These are phyloP conservation scores for Exophiala sideris DNA, from an alignment of 2,329 filamentous ascomycete genomes.

Conservation along the genomic window DNA sequence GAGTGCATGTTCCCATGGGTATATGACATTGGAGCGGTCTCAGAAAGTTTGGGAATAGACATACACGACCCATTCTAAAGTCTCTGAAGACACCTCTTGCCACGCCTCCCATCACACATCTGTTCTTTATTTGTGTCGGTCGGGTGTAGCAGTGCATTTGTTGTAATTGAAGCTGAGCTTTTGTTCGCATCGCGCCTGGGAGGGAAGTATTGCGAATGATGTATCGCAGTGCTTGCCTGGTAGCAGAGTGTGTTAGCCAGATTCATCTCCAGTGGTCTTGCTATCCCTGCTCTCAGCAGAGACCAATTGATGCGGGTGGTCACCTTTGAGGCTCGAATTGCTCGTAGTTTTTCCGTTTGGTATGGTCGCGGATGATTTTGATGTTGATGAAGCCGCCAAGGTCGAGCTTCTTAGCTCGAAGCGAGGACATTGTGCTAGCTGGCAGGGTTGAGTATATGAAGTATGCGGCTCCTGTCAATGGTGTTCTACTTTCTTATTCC, in stretches of 20 bases:
- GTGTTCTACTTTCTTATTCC: no score
- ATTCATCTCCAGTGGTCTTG: background rate
- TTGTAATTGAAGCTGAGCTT: constrained; percentile 86
- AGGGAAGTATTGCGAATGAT: constrained; percentile 90
- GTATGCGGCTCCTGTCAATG: no score
- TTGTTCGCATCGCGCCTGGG: constrained; percentile 73
- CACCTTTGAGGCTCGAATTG: constrained; percentile 86
- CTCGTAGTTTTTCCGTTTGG: constrained; percentile 90
- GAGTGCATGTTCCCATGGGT: background rate
- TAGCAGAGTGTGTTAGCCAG: constrained; percentile 7
- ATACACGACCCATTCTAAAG: constrained; percentile 86
- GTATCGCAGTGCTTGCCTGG: constrained; percentile 86
- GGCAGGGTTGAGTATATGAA: background rate
- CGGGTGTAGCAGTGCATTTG: constrained; percentile 97
- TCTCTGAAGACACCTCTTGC: constrained; percentile 85
- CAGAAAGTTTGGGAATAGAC: constrained; percentile 35
- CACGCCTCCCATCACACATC: constrained; percentile 89
- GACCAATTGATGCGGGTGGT: constrained; percentile 15
- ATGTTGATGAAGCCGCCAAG: constrained; percentile 83
- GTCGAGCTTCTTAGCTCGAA: constrained; percentile 85
- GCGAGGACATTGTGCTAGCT: constrained; percentile 70
- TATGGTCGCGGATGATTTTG: constrained; percentile 86
- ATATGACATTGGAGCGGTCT: background rate
- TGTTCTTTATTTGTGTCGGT: constrained; percentile 87
- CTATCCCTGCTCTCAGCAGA: background rate